Evolutionary conservation across 352 stramenopile genomes (phyloP).

Genomic region (Pythium biforme): DNA sequence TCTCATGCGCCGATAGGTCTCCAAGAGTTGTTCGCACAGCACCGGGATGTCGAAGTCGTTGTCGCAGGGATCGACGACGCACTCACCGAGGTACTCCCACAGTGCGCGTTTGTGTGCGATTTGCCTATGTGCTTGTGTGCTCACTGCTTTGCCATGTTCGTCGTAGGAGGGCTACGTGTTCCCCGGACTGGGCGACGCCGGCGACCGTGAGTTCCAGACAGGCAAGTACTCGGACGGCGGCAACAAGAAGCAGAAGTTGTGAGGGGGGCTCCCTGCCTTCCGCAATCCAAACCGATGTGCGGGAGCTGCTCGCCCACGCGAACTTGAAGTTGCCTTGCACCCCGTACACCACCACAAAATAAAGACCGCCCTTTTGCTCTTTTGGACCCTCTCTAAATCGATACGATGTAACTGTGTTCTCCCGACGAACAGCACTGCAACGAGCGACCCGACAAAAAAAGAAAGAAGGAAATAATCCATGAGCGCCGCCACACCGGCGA

Average conservation of each 20-base stretch:
- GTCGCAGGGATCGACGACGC: slow-evolving; percentile 74
- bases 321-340: slow-evolving; percentile 20
- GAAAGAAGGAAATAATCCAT: slow-evolving; percentile 16
- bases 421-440: background rate
- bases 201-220: slow-evolving; percentile 84
- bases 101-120: background rate
- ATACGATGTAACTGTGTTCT: background rate
- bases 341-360: slow-evolving; percentile 14
- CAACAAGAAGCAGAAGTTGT: slow-evolving; percentile 67
- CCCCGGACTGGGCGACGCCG: slow-evolving; percentile 78
- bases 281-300: background rate
- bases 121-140: background rate
- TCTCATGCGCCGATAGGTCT: slow-evolving; percentile 34
- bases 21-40: slow-evolving; percentile 74
- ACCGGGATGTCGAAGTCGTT: slow-evolving; percentile 78
- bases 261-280: background rate
- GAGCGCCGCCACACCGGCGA: background rate
- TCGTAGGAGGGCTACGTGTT: slow-evolving; percentile 77
- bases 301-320: background rate
- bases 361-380: slow-evolving; percentile 2
- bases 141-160: background rate
- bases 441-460: background rate
- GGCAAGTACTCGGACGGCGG: slow-evolving; percentile 44
- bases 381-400: background rate
- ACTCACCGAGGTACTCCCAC: slow-evolving; percentile 47